Conservation (phyloP, 768 basidiomycete species). For the Boletus rufocinnamomeus region DNA sequence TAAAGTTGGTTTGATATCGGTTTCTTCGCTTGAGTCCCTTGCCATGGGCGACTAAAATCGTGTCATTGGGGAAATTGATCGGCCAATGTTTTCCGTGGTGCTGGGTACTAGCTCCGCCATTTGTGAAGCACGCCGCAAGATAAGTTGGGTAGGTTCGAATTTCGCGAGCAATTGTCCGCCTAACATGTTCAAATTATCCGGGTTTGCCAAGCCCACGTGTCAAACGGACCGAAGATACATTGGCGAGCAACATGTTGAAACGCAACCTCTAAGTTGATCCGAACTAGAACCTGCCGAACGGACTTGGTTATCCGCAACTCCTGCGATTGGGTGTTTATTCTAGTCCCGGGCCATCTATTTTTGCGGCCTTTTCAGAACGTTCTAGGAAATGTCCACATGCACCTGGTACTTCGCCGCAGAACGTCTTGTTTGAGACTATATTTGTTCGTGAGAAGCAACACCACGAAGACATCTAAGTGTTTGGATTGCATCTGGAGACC, state of each 20-base stretch:
- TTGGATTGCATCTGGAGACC: neutral
- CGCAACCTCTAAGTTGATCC: neutral
- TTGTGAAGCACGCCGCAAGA: neutral
- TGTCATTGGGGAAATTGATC: neutral
- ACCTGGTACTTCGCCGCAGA: no score
- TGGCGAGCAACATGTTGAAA: neutral
- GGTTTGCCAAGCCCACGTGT: neutral
- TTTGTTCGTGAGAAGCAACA: constrained; percentile 1
- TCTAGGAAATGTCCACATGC: no score
- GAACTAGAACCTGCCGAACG: neutral
- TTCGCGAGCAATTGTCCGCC: no score
- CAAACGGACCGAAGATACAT: neutral
- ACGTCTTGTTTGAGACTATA: neutral
- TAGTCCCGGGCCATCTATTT: neutral
- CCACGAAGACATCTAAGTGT: neutral
- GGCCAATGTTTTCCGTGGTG: neutral
- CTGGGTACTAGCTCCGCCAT: neutral
- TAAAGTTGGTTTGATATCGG: neutral
- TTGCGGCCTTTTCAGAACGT: neutral
- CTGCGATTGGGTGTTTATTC: neutral
- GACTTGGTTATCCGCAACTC: neutral
- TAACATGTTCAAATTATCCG: neutral
- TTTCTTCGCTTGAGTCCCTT: neutral
- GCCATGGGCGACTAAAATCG: neutral
- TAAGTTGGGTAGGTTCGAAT: neutral